phyloP scores from a whole-genome alignment of 371 early-diverging fungal species.

The Chytridium lagenaria region DNA sequence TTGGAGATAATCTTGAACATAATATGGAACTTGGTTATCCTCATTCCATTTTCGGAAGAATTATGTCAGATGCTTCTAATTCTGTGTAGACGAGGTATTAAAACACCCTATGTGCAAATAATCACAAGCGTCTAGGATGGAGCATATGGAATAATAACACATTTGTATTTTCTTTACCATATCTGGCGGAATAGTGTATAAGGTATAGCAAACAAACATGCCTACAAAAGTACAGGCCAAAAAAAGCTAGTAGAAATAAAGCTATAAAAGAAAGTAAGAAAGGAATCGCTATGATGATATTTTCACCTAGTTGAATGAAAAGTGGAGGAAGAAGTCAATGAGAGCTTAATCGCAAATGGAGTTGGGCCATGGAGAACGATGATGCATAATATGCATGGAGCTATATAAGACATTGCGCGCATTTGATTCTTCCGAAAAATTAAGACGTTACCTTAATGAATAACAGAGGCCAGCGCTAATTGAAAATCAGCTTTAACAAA shows the following conservation, averaged over 20 bases:
- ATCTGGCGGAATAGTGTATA: slow-evolving; percentile 51
- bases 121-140: slow-evolving; percentile 76
- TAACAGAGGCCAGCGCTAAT: slow-evolving; percentile 54
- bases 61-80: not conserved
- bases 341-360: too few relatives aligned
- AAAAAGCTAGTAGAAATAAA: not conserved
- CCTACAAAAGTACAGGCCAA: not conserved
- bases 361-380: slow-evolving; percentile 46
- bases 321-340: too few relatives aligned
- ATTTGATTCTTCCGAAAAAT: slow-evolving; percentile 44
- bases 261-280: too few relatives aligned
- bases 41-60: slow-evolving; percentile 15
- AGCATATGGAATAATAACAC: slow-evolving; percentile 84
- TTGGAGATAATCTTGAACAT: slow-evolving; percentile 42
- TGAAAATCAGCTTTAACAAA: too few relatives aligned
- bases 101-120: slow-evolving; percentile 47
- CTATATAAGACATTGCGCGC: slow-evolving; percentile 45
- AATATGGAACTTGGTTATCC: slow-evolving; percentile 51
- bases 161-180: slow-evolving; percentile 59
- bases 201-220: slow-evolving; percentile 75
- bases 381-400: slow-evolving; percentile 42
- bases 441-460: slow-evolving; percentile 48
- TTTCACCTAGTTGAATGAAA: too few relatives aligned
- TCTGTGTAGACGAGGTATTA: too few relatives aligned
- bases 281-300: too few relatives aligned